Evolutionary conservation across 306 rosid species (phyloP).

Genomic region (Prunus davidiana): DNA sequence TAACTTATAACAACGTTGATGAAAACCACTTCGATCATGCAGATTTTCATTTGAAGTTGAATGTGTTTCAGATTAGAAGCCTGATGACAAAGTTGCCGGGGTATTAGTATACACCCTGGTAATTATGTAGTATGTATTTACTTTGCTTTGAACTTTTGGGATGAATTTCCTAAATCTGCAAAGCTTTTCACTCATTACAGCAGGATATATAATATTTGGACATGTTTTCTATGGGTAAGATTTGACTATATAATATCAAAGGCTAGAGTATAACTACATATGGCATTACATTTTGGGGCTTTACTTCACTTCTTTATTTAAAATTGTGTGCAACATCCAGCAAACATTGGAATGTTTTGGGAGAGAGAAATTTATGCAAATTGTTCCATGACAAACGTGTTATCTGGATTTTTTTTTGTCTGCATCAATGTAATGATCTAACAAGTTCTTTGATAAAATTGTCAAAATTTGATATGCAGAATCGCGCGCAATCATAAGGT

Average conservation of each 20-base stretch:
- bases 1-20: neutral
- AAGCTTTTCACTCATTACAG: neutral
- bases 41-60: neutral
- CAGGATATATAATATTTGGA: neutral
- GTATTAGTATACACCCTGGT: neutral
- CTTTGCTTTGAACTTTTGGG: neutral
- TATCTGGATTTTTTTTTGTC: neutral
- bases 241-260: neutral
- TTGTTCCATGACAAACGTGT: neutral
- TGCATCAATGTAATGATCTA: neutral
- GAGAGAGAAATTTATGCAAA: neutral
- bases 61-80: neutral
- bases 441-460: too few relatives aligned
- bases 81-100: neutral
- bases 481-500: constrained; percentile 49
- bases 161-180: neutral
- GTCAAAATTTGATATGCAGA: constrained; percentile 26
- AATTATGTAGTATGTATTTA: neutral
- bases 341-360: too few relatives aligned
- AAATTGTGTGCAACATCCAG: too few relatives aligned
- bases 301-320: too few relatives aligned
- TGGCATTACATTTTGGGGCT: neutral
- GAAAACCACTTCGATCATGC: neutral
- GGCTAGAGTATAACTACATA: neutral
- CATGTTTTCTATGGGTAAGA: neutral